These are phyloP conservation scores for Epichloe coenophiala DNA, from an alignment of 2,329 filamentous ascomycete species.

Conservation along the genomic window DNA sequence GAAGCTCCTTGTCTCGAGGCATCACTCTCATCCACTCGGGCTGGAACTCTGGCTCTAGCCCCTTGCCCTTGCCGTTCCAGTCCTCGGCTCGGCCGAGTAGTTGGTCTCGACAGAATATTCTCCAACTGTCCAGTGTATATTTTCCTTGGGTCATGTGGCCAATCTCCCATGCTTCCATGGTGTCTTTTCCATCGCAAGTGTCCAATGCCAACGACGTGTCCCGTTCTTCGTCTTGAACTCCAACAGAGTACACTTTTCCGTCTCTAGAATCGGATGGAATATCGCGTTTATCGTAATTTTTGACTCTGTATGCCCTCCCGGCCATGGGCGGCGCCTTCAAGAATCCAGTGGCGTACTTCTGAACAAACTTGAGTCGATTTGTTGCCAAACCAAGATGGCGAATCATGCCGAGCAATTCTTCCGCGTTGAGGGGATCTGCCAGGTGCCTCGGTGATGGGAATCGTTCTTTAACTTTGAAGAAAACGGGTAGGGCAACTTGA, in stretches of 20 bases:
- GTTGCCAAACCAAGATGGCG: conserved; percentile 57
- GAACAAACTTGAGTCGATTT: conserved; percentile 52
- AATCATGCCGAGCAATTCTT: conserved; percentile 48
- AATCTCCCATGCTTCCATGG: conserved; percentile 57
- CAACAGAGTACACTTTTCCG: background rate
- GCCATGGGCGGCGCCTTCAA: conserved; percentile 45
- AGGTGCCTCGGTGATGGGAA: conserved; percentile 57
- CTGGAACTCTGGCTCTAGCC: conserved; percentile 44
- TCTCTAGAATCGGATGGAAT: conserved; percentile 9
- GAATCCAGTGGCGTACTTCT: conserved; percentile 60
- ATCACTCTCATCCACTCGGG: conserved; percentile 85
- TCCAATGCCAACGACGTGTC: background rate
- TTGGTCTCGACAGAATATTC: conserved; percentile 80
- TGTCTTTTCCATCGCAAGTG: conserved; percentile 3
- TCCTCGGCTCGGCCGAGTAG: conserved; percentile 52
- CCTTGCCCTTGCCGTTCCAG: conserved; percentile 43
- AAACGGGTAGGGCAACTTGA: conserved; percentile 58
- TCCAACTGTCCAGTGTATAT: conserved; percentile 82
- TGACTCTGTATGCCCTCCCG: conserved; percentile 40
- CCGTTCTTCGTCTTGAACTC: background rate
- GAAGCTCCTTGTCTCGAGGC: conserved; percentile 77
- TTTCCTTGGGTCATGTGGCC: conserved; percentile 70
- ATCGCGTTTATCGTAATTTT: conserved; percentile 30
- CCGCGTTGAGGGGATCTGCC: conserved; percentile 32
- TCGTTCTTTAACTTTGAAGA: conserved; percentile 50